A percentile compares a stretch with the other conserved stretches of the same genome.
Conservation (phyloP, 306 rosid genomes). For the Amphicarpaea edgeworthii region DNA sequence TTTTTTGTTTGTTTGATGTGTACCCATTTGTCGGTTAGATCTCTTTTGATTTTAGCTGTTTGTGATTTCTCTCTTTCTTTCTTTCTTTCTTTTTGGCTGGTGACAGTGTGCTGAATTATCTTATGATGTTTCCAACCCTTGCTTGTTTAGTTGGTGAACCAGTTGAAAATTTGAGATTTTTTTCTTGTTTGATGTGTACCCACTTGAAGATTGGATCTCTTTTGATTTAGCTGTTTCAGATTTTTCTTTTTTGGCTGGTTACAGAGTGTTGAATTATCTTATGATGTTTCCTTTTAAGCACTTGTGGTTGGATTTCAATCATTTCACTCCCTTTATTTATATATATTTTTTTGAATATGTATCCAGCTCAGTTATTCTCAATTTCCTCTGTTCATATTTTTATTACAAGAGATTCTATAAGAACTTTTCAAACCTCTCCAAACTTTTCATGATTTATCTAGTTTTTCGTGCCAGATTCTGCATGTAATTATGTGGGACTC, state of each 20-base stretch:
- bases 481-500: constrained; percentile 18
- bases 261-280: constrained; percentile 31
- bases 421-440: neutral
- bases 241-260: too few relatives aligned
- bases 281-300: constrained; percentile 28
- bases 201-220: constrained; percentile 48
- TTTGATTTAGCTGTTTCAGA: constrained; percentile 19
- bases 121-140: constrained; percentile 14
- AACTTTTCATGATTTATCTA: constrained; percentile 16
- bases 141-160: constrained; percentile 41
- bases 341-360: neutral
- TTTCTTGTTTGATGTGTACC: constrained; percentile 44
- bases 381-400: constrained; percentile 26
- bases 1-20: constrained; percentile 43
- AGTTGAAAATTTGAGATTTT: constrained; percentile 43
- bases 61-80: constrained; percentile 20
- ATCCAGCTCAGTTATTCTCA: constrained; percentile 14
- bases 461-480: constrained; percentile 38
- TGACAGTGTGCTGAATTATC: constrained; percentile 41
- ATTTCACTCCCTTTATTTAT: constrained; percentile 3
- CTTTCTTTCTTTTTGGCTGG: neutral
- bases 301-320: constrained; percentile 36
- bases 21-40: constrained; percentile 52
- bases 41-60: constrained; percentile 31
- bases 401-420: neutral